Evolutionary conservation across 2,329 filamentous ascomycete species (phyloP).

Genomic region (Diaporthe longicolla): DNA sequence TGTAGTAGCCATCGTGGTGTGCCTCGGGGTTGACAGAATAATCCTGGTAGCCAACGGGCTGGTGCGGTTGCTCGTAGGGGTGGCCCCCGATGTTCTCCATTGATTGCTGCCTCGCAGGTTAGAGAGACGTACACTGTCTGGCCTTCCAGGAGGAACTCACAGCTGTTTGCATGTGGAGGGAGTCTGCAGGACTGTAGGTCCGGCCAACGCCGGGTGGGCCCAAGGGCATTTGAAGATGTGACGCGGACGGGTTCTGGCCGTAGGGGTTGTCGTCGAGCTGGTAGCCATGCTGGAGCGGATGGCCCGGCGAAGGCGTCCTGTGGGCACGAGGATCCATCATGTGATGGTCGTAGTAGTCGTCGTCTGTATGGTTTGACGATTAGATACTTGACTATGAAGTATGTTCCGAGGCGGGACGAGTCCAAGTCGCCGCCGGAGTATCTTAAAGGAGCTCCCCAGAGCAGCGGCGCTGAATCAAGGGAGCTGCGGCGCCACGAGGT

Average conservation of each 20-base stretch:
- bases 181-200: conserved; percentile 77
- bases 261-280: conserved; percentile 87
- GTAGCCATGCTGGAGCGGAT: conserved; percentile 81
- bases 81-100: conserved; percentile 63
- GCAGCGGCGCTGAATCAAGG: conserved; percentile 38
- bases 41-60: conserved; percentile 56
- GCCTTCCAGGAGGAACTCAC: conserved; percentile 64
- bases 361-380: conserved; percentile 58
- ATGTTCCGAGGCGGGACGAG: conserved; percentile 34
- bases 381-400: conserved; percentile 38
- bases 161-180: conserved; percentile 86
- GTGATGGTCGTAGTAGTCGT: conserved; percentile 71
- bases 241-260: conserved; percentile 56
- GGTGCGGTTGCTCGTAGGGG: conserved; percentile 58
- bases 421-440: conserved; percentile 44
- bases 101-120: conserved; percentile 60
- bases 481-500: conserved; percentile 44
- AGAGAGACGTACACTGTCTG: conserved; percentile 29
- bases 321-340: conserved; percentile 70
- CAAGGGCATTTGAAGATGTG: conserved; percentile 78
- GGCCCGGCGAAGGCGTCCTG: conserved; percentile 82
- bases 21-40: conserved; percentile 86
- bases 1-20: conserved; percentile 90
- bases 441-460: conserved; percentile 36
- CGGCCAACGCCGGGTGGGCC: conserved; percentile 59